Conservation (phyloP, 805 yeast genomes). For the Starmerella sirachaensis region DNA sequence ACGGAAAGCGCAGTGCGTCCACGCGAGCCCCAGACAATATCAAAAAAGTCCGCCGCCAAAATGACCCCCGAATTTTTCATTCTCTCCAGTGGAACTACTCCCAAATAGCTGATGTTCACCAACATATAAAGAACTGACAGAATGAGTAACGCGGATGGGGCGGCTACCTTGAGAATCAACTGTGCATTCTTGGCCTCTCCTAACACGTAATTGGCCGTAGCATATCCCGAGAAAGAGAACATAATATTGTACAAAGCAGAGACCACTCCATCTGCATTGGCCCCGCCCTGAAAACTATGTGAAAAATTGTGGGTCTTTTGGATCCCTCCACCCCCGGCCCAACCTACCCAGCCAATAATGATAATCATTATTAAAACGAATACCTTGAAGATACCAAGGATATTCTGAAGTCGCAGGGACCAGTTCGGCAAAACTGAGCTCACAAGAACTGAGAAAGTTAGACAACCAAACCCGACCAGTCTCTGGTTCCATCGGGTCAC, state of each 20-base stretch:
- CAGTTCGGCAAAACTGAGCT: slow-evolving; percentile 49
- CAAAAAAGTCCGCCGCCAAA: slow-evolving; percentile 66
- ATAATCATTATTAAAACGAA: slow-evolving; percentile 56
- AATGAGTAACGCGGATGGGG: slow-evolving; percentile 55
- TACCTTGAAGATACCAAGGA: slow-evolving; percentile 61
- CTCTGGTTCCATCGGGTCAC: slow-evolving; percentile 57
- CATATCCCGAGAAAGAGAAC: slow-evolving; percentile 75
- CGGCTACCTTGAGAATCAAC: slow-evolving; percentile 55
- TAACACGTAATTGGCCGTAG: slow-evolving; percentile 70
- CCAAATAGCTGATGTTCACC: slow-evolving; percentile 60
- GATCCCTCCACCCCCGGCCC: slow-evolving; percentile 50
- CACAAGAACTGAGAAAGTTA: slow-evolving; percentile 55
- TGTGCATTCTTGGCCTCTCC: slow-evolving; percentile 70
- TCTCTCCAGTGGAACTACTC: slow-evolving; percentile 35
- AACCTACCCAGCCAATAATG: slow-evolving; percentile 67
- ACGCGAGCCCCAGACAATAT: slow-evolving; percentile 53
- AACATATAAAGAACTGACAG: slow-evolving; percentile 59
- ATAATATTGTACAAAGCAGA: slow-evolving; percentile 67
- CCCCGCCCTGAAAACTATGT: slow-evolving; percentile 39
- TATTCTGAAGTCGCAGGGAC: slow-evolving; percentile 54
- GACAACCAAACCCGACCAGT: slow-evolving; percentile 63
- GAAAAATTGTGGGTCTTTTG: slow-evolving; percentile 48
- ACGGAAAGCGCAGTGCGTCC: slow-evolving; percentile 67
- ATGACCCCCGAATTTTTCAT: slow-evolving; percentile 49
- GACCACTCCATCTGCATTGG: slow-evolving; percentile 33